Evolutionary conservation across 768 basidiomycete species (phyloP), one percentile per base, ranked within the genome.

Genomic region (Exsudoporus frostii): DNA sequence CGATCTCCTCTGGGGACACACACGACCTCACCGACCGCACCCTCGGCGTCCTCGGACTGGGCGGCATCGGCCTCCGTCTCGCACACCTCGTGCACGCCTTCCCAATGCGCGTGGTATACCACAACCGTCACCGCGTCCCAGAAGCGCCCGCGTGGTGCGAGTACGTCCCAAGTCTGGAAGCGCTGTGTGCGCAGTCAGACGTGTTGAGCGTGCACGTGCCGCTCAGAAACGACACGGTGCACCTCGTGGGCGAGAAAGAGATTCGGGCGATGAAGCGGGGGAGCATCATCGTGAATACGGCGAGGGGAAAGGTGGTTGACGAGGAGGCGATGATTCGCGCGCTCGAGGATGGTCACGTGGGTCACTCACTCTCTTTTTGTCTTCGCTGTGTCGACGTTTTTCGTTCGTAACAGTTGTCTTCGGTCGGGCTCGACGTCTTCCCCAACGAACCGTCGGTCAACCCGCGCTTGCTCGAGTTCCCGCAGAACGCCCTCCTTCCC

Each of bases 131-230:
- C 55, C 81, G 76, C 40, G 79, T 74, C 30, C 65, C 74, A 8
- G 71, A 81, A 42, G 84, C 82, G 0, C 88, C 91, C 0, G 76
- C 72, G 36, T 93, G 87, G 78, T 86, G 85, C 59, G 81, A 85
- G 64, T 98, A 96, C 70, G 83, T 85, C 57, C 82, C 84, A 42
- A 79, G 80, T 58, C 50, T 84, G 22, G 74, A 80, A 43, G 79
- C 76, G 56, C 80, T 98, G 70, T 75, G 94, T 34, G 75, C 67
- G 20, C 76, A 82, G 62, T 73, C 88, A 7, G 95, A 98, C 66
- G 88, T 94, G 45, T 74, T 97, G 60, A 92, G 89, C 56, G 76
- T 98, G 24, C 89, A 93, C 67, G 82, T 94, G 13, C 95, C 95
- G 1, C 73, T 96, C 40, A 80, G 84, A 46, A 64, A 75, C 15